These are phyloP conservation scores for Sedum album DNA, from an alignment of 164 flowering plant genomes.

Conservation along the genomic window DNA sequence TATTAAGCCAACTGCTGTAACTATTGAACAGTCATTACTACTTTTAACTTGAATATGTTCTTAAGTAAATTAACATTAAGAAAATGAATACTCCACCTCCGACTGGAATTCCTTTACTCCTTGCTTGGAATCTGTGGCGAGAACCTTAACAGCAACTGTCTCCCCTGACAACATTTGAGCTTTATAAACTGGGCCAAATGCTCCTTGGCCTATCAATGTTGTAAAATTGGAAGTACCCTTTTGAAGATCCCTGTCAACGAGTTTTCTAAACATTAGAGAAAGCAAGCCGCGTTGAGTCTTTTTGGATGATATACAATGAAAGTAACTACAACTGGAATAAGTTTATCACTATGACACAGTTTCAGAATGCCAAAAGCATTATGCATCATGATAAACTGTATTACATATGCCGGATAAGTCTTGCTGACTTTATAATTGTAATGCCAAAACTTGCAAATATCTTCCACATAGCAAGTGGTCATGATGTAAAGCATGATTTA, in stretches of 20 bases:
- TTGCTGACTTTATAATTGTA: no score
- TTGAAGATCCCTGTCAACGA: conserved; percentile 68
- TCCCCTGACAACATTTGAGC: conserved; percentile 92
- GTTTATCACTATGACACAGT: no score
- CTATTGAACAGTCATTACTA: conserved; percentile 3
- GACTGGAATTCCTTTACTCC: conserved; percentile 92
- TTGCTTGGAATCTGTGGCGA: conserved; percentile 86
- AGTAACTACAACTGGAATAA: no score
- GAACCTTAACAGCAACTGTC: conserved; percentile 91
- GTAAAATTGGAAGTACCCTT: conserved; percentile 91
- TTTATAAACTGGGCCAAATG: conserved; percentile 95
- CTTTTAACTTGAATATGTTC: neutral
- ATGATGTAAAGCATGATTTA: no score
- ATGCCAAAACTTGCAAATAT: neutral
- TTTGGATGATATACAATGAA: neutral
- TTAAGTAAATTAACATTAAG: neutral
- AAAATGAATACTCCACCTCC: conserved; percentile 80
- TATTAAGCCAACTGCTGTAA: neutral
- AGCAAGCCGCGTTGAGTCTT: neutral
- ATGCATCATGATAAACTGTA: no score
- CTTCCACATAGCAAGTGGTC: neutral
- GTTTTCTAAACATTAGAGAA: neutral
- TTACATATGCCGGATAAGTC: no score
- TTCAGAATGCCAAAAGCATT: no score
- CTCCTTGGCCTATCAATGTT: conserved; percentile 83